Evolutionary conservation across 306 rosid species (phyloP).

Genomic region (barrel medic (Medicago truncatula)): MtrunA17r5.0-ANR NC_053045.1:47540501-47541000

Average conservation of each 20-base stretch:
- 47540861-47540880: background rate
- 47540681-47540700: background rate
- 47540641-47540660: background rate
- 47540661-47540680: background rate
- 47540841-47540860: background rate
- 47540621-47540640: background rate
- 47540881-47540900: background rate
- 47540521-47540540: background rate
- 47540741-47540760: too few species aligned
- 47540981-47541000: too few species aligned
- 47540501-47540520: background rate
- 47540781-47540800: too few species aligned
- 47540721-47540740: too few species aligned
- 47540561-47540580: background rate
- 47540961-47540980: too few species aligned
- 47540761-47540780: too few species aligned
- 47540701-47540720: background rate
- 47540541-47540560: background rate
- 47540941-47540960: too few species aligned
- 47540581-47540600: background rate
- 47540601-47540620: background rate
- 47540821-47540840: too few species aligned
- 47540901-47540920: background rate
- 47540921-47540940: too few species aligned
- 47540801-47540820: too few species aligned